These are phyloP conservation scores for Debaryomyces robertsiae DNA, from an alignment of 1,139 yeast species.

Conservation along the genomic window DNA sequence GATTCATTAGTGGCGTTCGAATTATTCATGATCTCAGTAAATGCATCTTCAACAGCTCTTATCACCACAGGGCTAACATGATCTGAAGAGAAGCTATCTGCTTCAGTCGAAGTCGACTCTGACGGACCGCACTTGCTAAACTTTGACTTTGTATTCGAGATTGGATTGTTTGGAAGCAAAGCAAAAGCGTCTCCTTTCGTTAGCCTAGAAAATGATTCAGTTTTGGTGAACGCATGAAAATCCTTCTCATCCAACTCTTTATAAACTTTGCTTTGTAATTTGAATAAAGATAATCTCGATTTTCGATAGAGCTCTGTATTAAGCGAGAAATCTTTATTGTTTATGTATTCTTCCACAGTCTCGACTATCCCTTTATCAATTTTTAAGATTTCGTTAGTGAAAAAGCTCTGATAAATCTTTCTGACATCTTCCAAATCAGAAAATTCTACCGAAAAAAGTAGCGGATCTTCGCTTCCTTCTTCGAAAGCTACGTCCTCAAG, in stretches of 20 bases:
- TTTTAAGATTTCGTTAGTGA: conserved; percentile 30
- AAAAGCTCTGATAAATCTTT: conserved; percentile 48
- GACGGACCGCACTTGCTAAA: background rate
- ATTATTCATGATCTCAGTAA: conserved; percentile 58
- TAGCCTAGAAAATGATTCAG: conserved; percentile 35
- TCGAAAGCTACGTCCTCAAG: conserved; percentile 50
- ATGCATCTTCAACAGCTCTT: conserved; percentile 70
- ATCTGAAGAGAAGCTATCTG: conserved; percentile 1
- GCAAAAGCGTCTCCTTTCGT: conserved; percentile 40
- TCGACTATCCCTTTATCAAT: conserved; percentile 26
- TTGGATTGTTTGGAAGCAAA: background rate
- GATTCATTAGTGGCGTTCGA: conserved; percentile 11
- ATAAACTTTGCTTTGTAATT: conserved; percentile 56
- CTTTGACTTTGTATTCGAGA: conserved; percentile 7
- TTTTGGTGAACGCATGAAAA: conserved; percentile 57
- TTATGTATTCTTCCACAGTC: conserved; percentile 32
- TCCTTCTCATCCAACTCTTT: conserved; percentile 51
- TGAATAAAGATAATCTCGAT: conserved; percentile 60
- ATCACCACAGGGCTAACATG: conserved; percentile 48
- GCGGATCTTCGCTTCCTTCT: conserved; percentile 24
- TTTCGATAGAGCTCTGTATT: conserved; percentile 31
- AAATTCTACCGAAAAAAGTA: conserved; percentile 38
- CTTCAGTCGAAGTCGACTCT: background rate
- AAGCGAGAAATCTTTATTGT: conserved; percentile 17
- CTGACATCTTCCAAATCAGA: conserved; percentile 50